Base-by-base conservation (phyloP, 176 grass and related monocot species). In the Hsuehochloa calcarea region DNA sequence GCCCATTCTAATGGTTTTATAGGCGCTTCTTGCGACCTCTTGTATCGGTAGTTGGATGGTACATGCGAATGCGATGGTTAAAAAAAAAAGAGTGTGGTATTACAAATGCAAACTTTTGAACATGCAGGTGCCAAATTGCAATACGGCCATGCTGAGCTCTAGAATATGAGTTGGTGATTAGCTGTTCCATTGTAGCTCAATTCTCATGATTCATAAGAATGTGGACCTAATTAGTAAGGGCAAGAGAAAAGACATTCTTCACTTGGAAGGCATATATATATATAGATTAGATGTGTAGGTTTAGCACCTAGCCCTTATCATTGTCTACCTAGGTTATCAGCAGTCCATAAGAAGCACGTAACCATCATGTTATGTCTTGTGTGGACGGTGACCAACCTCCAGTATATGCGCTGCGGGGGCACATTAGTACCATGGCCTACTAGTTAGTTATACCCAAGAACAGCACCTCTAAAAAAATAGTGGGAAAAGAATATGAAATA, bases 241-340 rank as follows among this genome's bases (percentile, higher is more conserved):
- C 14, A 47, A 13, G 45, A 81, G 9, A 80, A 78, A 78, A 50
- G 55, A 72, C 79, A 86, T 71, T 78, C 84, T 86, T 90, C 25
- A 64, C 79, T 90, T 90, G 22, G 84, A 90, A 90, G 88, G 65
- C 78, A 82, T 63, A 34, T 46, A 82, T 63, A 34, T 46, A 26
- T 41, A 34, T 13, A 37, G 70, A 80, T 85, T 64, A 34, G 19
- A 35, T 29, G 68, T 10, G 38, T 70, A 77, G 52, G 54, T 50
- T 76, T 76, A 85, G 46, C 52, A 46, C 34, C 76, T 85, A 85
- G 55, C n/a, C 39, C 41, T 26, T 56, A 79, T 12, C 78, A 82
- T 64, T 77, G 44, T 70, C 64, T 77, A 22, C 12, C 78, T 82
- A 82, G 72, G 55, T 14, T 38, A 70, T 41, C 54, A n/a, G 81